phyloP scores from a whole-genome alignment of 2,329 filamentous ascomycete species.

The Exophiala xenobiotica region DNA sequence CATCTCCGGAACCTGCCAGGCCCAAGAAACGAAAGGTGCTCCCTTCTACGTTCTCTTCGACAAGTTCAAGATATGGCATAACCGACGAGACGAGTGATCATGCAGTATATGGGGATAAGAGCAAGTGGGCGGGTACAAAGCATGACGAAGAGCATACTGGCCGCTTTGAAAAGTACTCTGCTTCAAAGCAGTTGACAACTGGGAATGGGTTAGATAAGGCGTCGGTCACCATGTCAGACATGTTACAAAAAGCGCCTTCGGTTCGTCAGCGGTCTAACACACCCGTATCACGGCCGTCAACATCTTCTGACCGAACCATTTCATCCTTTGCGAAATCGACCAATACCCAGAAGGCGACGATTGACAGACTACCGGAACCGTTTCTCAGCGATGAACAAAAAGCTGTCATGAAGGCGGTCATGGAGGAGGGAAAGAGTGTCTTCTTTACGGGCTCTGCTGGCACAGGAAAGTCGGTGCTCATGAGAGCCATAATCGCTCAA shows the following conservation, averaged over 20 bases:
- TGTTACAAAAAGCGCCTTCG: constrained; percentile 19
- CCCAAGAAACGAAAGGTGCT: constrained; percentile 63
- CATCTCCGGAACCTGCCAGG: constrained; percentile 36
- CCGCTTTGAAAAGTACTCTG: constrained; percentile 10
- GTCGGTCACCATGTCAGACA: constrained; percentile 18
- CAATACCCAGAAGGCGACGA: constrained; percentile 21
- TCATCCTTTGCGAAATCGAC: constrained; percentile 3
- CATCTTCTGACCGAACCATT: constrained; percentile 8
- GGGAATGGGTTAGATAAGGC: constrained; percentile 8
- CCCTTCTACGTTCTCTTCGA: constrained; percentile 52
- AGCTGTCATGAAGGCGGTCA: constrained; percentile 78
- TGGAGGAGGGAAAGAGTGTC: constrained; percentile 77
- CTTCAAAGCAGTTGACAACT: constrained; percentile 2
- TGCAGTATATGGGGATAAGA: constrained; percentile 8
- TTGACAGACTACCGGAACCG: constrained; percentile 36
- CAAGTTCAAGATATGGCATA: constrained; percentile 32
- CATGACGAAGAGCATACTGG: neutral
- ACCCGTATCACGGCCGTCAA: constrained; percentile 10
- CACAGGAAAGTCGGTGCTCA: constrained; percentile 94
- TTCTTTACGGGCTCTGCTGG: constrained; percentile 97
- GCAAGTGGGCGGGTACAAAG: neutral
- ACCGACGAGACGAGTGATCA: constrained; percentile 9
- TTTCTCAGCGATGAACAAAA: constrained; percentile 79
- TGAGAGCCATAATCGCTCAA: constrained; percentile 83
- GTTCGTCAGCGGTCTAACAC: constrained; percentile 12